Evolutionary conservation across 306 rosid genomes (phyloP).

Genomic region (Senna siamea): DNA sequence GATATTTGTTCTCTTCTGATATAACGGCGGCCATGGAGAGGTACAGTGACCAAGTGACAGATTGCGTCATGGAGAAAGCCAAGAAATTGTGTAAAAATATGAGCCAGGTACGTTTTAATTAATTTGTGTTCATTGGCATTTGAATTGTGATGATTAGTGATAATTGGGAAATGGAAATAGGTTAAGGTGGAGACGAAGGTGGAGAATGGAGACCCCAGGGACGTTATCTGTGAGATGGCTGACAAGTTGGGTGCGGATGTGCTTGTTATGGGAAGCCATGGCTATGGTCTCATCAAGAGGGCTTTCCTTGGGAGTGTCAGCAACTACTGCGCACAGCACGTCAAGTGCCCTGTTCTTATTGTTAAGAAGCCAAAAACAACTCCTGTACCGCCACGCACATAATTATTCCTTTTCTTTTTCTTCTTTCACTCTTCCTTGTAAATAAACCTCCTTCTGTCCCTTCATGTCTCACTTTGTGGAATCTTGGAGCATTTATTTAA

Average conservation of each 20-base stretch:
- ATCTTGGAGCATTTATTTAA: no score
- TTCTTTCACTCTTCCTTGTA: not conserved
- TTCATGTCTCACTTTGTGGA: not conserved
- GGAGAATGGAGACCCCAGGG: conserved; percentile 82
- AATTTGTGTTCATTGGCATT: no score
- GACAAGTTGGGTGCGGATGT: conserved; percentile 62
- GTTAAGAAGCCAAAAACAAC: conserved; percentile 80
- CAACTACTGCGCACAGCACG: conserved; percentile 81
- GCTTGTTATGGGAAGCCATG: conserved; percentile 86
- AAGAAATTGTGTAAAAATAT: conserved; percentile 56
- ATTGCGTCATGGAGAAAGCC: conserved; percentile 63
- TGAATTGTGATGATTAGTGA: not conserved
- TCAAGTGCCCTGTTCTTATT: conserved; percentile 78
- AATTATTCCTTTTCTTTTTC: not conserved
- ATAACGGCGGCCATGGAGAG: conserved; percentile 58
- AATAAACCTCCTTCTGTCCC: not conserved
- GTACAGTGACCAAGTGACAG: conserved; percentile 61
- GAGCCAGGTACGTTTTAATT: conserved; percentile 62
- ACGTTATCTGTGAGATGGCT: conserved; percentile 74
- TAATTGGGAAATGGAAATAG: not conserved
- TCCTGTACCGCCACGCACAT: not conserved
- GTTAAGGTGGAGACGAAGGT: conserved; percentile 63
- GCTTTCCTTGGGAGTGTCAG: conserved; percentile 95
- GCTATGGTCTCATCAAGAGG: conserved; percentile 86
- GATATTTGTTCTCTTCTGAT: conserved; percentile 72